Base-by-base conservation (phyloP, 208 protist genomes). In the Leishmania braziliensis region DNA sequence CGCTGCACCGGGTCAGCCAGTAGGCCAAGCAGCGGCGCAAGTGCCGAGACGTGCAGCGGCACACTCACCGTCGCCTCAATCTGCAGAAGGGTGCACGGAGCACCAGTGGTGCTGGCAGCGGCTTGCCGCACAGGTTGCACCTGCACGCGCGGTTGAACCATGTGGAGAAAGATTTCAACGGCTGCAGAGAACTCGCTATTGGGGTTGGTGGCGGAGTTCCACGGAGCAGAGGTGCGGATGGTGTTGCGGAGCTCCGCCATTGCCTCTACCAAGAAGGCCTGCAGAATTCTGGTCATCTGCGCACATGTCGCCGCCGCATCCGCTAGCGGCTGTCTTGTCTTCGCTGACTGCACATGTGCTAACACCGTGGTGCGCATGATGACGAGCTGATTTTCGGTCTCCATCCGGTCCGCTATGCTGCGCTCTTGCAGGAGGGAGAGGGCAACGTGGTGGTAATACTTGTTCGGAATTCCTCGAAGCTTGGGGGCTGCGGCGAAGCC, bases 161-260 rank as follows among this genome's bases (percentile, higher is more conserved):
- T 74, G 82, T 92, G 88, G 26, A 94, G 73, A 16, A 92, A 79
- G 65, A 92, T 78, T 33, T 91, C 89, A 9, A 92, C 79, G 26
- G 91, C 89, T 43, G 79, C 84, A 20, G 85, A 84, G 39, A 94
- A 54, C 8, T 86, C 77, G 5, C 54, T 53, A 79, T 91, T 92
- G 10, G 68, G 53, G 12, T 51, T 82, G 3, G 23, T 51, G 9
- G 73, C 75, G 63, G 78, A 58, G 75, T 87, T 89, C 89, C 85
- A 92, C 65, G 89, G 84, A 16, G 88, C 89, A 12, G 79, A 71
- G 3, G 79, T 83, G 29, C 78, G 78, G 71, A 63, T 68, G 71
- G 60, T 86, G 79, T 73, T 79, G 56, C 79, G 83, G 51, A 79
- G 48, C 36, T 9, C 56, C 77, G 39, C n/a, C 43, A 92, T 43